Conservation (phyloP, 441 rosid species). For the Erysimum cheiri region DNA sequence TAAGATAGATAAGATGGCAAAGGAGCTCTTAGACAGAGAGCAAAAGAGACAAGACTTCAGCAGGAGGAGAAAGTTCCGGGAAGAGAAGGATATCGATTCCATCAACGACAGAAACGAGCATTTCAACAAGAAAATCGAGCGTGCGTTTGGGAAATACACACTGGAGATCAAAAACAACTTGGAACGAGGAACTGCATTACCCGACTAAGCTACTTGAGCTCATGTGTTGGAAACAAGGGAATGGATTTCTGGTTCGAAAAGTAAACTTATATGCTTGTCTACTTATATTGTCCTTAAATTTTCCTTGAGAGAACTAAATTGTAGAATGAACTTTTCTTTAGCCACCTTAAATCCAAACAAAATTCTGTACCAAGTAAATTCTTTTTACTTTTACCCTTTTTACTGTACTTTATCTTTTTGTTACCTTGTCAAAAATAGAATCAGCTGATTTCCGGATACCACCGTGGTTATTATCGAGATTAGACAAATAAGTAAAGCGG, state of each 20-base stretch:
- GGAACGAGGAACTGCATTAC: constrained; percentile 93
- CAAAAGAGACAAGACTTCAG: constrained; percentile 80
- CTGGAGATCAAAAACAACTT: constrained; percentile 95
- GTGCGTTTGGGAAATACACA: constrained; percentile 90
- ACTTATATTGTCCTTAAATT: neutral
- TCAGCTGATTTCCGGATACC: constrained; percentile 3
- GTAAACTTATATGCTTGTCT: constrained; percentile 10
- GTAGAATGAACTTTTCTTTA: constrained; percentile 10
- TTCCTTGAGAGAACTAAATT: constrained; percentile 1
- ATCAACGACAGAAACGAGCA: constrained; percentile 97
- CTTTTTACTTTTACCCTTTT: too few species aligned
- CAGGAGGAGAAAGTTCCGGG: constrained; percentile 83
- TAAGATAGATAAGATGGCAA: constrained; percentile 81
- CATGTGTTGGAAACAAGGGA: neutral
- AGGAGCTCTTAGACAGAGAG: constrained; percentile 77
- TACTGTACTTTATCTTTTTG: neutral
- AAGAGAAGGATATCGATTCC: constrained; percentile 94
- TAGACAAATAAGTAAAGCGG: neutral
- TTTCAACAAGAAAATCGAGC: constrained; percentile 95
- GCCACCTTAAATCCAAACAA: neutral
- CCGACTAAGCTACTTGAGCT: constrained; percentile 60
- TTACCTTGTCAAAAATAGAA: neutral
- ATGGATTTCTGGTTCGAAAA: constrained; percentile 14
- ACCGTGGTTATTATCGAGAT: neutral
- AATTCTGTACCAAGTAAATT: too few species aligned